Evolutionary conservation across 768 basidiomycete genomes (phyloP).

Genomic region (Cyclocybe cylindracea): DNA sequence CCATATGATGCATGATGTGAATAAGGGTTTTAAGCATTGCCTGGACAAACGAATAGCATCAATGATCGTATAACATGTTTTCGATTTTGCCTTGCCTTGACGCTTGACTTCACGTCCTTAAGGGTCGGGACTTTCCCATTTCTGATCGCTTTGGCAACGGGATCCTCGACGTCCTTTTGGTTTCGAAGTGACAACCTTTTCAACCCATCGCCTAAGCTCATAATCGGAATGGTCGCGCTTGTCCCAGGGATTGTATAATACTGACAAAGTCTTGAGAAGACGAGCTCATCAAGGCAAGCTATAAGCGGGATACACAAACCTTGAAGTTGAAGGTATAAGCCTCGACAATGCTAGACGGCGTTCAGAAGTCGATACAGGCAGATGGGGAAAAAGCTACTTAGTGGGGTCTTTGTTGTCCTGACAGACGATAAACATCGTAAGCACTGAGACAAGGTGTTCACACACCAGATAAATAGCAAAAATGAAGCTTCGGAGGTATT

Average conservation of each 20-base stretch:
- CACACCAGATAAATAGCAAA: conserved; percentile 83
- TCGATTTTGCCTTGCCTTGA: conserved; percentile 52
- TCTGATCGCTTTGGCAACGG: conserved; percentile 58
- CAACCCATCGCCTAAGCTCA: conserved; percentile 68
- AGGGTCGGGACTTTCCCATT: conserved; percentile 70
- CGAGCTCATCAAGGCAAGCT: neutral
- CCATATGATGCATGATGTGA: conserved; percentile 79
- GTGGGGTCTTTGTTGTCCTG: conserved; percentile 86
- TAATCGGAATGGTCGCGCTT: conserved; percentile 60
- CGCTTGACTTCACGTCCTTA: conserved; percentile 78
- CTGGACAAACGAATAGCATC: conserved; percentile 35
- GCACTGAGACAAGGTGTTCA: conserved; percentile 5
- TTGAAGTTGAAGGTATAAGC: conserved; percentile 89
- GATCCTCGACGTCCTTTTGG: conserved; percentile 41
- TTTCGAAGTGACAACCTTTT: conserved; percentile 46
- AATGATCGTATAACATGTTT: neutral
- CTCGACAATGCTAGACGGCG: conserved; percentile 67
- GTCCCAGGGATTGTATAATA: conserved; percentile 71
- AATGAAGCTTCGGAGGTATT: conserved; percentile 82
- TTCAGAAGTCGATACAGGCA: neutral
- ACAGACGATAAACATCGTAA: neutral
- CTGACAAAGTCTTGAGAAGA: conserved; percentile 34
- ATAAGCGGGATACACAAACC: conserved; percentile 33
- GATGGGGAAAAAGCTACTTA: conserved; percentile 41
- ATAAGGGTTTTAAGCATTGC: conserved; percentile 76